phyloP scores from a whole-genome alignment of 1,139 yeast species.

The Kodamaea sp. region DNA sequence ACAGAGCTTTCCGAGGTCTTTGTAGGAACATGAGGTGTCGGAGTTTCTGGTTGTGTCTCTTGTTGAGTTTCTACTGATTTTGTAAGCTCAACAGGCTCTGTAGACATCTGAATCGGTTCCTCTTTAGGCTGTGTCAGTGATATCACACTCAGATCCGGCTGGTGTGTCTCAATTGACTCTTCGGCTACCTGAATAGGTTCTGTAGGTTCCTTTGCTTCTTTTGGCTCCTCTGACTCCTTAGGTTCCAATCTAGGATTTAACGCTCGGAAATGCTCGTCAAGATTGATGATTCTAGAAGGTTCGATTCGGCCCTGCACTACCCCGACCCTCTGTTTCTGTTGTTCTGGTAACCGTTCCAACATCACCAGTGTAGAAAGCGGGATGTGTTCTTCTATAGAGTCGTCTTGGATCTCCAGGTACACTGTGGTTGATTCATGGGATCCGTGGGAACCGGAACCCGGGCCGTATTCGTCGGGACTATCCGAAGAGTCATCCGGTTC shows the following conservation, averaged over 20 bases:
- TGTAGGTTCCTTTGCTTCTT: not conserved
- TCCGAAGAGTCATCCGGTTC: slow-evolving; percentile 10
- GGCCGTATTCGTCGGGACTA: slow-evolving; percentile 2
- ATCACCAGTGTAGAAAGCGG: slow-evolving; percentile 29
- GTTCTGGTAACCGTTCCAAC: slow-evolving; percentile 19
- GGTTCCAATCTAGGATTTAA: too few species aligned
- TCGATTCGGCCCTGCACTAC: not conserved
- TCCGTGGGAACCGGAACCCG: slow-evolving; percentile 1
- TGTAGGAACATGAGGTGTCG: not conserved
- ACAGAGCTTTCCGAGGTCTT: not conserved
- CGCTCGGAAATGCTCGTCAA: too few species aligned
- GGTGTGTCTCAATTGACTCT: not conserved
- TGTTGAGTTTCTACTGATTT: not conserved
- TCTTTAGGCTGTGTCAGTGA: not conserved
- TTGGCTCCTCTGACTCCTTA: not conserved
- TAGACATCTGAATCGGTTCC: not conserved
- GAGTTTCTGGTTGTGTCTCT: not conserved
- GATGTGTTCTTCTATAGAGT: slow-evolving; percentile 15
- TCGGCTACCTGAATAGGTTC: not conserved
- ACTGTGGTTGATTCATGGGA: too few species aligned
- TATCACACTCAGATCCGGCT: not conserved
- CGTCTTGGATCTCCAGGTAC: slow-evolving; percentile 9
- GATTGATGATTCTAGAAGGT: not conserved
- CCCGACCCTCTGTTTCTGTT: slow-evolving; percentile 15
- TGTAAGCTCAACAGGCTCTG: not conserved